A percentile compares a stretch with the other conserved stretches of the same genome.
Evolutionary conservation across 495 filamentous ascomycete genomes (phyloP).

Genomic region (Bombardia bombarda): DNA sequence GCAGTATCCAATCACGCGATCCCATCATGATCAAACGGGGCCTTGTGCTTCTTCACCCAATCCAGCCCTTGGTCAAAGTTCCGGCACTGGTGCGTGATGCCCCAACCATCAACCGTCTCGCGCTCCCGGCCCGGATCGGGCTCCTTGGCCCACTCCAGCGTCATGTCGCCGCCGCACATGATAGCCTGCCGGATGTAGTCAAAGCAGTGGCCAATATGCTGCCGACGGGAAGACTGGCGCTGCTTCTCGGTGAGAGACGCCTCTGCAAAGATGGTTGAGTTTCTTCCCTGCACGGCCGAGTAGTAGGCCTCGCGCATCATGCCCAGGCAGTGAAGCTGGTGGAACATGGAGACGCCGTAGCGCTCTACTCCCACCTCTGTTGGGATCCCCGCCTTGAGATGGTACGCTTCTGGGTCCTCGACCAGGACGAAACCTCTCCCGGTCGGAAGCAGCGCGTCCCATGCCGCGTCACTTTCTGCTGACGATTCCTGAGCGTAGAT

Average conservation of each 20-base stretch:
- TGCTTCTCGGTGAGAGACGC: background rate
- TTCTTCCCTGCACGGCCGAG: too few relatives aligned
- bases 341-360: conserved; percentile 14
- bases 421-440: too few relatives aligned
- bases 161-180: conserved; percentile 25
- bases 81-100: conserved; percentile 3
- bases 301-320: conserved; percentile 5
- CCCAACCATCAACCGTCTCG: conserved; percentile 4
- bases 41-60: conserved; percentile 5
- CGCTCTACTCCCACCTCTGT: too few relatives aligned
- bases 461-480: too few relatives aligned
- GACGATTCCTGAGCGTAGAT: too few relatives aligned
- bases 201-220: conserved; percentile 20
- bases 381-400: too few relatives aligned
- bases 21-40: too few relatives aligned
- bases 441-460: too few relatives aligned
- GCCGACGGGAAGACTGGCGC: background rate
- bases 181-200: conserved; percentile 10
- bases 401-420: too few relatives aligned
- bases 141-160: conserved; percentile 5
- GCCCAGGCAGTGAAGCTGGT: conserved; percentile 19
- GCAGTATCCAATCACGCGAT: too few relatives aligned
- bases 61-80: conserved; percentile 3
- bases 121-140: too few relatives aligned
- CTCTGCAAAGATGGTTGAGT: too few relatives aligned